Evolutionary conservation across 192 early-diverging fungal species (phyloP), one percentile per base, ranked within the genome.

Genomic region (Umbelopsis ramanniana): DNA sequence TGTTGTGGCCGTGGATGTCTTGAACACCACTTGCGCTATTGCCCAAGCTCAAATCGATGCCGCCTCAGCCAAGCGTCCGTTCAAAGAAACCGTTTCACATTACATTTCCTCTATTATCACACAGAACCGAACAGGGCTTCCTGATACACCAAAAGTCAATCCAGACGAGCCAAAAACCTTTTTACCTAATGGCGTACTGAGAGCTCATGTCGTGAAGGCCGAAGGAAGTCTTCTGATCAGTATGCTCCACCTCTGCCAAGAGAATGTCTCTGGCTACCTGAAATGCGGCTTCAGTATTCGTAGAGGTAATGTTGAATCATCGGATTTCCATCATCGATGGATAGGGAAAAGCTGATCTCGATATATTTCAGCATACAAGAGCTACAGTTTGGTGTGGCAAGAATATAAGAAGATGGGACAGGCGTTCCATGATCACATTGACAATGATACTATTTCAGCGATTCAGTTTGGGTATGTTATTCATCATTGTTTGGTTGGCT

Each of bases 361-460:
- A 21, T 53, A 10, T 46, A 33, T 29, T 47, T n/a, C 29, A 77
- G 78, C 78, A 11, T 85, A 87, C 71, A 84, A 82, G 24, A 84
- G 78, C 15, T 87, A 87, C 48, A 81, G 73, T 66, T 50, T 73
- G 52, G 82, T 87, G 0, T 87, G 83, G 83, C 57, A 82, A 52
- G 83, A 87, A 52, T 75, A 82, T 55, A 83, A 87, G 53, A 71
- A 73, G 35, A 84, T 83, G 84, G 84, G 84, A 21, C 74, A 82
- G 15, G 74, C 77, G 12, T 72, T 72, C 50, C 52, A 74, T 33
- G 76, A 75, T 12, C 71, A 81, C 38, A 79, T 87, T 46, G 86
- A 87, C 45, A 78, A 76, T 23, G 77, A 87, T 53, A 87, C 86
- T 2, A 45, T 83, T 14, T 83, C 82, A 14, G 86, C 80, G 2